phyloP scores from a whole-genome alignment of 345 rosid genomes.

The Syzygium oleosum region DNA sequence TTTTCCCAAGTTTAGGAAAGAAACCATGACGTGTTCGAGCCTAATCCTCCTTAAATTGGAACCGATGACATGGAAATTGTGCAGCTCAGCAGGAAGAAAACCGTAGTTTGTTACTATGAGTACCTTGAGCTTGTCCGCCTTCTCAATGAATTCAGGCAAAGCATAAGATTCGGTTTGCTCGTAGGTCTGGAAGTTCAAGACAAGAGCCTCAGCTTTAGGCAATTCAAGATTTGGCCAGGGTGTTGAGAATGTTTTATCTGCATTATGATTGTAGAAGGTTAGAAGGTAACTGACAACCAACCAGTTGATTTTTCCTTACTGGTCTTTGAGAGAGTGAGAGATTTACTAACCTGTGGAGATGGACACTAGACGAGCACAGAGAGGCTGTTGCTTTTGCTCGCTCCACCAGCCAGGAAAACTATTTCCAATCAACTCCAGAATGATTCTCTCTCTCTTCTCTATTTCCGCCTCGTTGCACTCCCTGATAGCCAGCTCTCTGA shows the following conservation, averaged over 20 bases:
- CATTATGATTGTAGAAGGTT: not conserved
- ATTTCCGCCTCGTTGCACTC: slow-evolving; percentile 13
- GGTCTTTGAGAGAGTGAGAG: not conserved
- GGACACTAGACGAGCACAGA: slow-evolving; percentile 26
- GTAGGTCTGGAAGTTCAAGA: slow-evolving; percentile 30
- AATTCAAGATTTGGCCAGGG: slow-evolving; percentile 32
- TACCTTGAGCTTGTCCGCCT: slow-evolving; percentile 42
- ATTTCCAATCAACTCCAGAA: slow-evolving; percentile 22
- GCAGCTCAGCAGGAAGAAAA: slow-evolving; percentile 19
- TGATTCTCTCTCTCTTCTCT: slow-evolving; percentile 23
- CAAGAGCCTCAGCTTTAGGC: slow-evolving; percentile 34
- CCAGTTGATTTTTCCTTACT: not conserved
- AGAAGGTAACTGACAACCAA: not conserved
- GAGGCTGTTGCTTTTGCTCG: slow-evolving; percentile 3
- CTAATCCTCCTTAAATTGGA: slow-evolving; percentile 52
- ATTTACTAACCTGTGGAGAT: slow-evolving; percentile 34
- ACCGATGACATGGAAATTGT: slow-evolving; percentile 20
- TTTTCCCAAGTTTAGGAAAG: not conserved
- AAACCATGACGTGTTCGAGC: slow-evolving; percentile 29
- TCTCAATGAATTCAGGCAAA: slow-evolving; percentile 38
- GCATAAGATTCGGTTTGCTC: slow-evolving; percentile 5
- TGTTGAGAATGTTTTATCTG: slow-evolving; percentile 47
- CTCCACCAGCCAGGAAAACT: slow-evolving; percentile 36
- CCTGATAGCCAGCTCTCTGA: slow-evolving; percentile 33
- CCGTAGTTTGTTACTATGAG: slow-evolving; percentile 30